Evolutionary conservation across 2,329 filamentous ascomycete species (phyloP).

Genomic region (Corinectria fuckeliana): DNA sequence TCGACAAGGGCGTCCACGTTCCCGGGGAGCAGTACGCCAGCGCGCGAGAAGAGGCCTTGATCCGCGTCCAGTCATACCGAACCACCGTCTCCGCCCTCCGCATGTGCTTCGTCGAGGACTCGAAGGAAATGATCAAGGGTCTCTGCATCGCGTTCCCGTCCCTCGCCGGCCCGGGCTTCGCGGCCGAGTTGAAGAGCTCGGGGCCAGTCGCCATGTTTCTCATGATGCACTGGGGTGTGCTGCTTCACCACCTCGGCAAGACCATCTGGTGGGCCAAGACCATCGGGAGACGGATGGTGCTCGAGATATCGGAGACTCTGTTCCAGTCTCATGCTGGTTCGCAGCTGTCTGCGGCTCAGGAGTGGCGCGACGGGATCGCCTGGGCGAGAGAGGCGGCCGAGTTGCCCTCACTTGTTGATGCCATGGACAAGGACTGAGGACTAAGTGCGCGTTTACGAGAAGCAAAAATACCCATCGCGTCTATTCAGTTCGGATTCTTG

Average conservation of each 20-base stretch:
- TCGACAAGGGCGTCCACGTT: constrained; percentile 23
- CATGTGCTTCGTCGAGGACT: constrained; percentile 45
- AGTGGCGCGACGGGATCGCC: constrained; percentile 27
- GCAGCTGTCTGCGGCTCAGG: constrained; percentile 15
- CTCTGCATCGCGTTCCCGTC: constrained; percentile 42
- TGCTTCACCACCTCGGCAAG: constrained; percentile 36
- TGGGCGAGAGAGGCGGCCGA: constrained; percentile 32
- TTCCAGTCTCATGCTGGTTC: background rate
- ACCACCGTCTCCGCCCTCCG: constrained; percentile 41
- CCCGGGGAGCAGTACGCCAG: background rate
- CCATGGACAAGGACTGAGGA: background rate
- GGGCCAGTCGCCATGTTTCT: constrained; percentile 47
- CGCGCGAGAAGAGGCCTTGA: background rate
- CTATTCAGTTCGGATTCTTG: background rate
- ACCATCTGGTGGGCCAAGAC: constrained; percentile 36
- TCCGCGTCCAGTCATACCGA: constrained; percentile 17
- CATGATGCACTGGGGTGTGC: constrained; percentile 47
- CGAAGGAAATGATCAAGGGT: constrained; percentile 39
- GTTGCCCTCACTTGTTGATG: background rate
- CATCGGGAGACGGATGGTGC: constrained; percentile 31
- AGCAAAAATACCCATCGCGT: background rate
- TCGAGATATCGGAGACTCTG: constrained; percentile 27
- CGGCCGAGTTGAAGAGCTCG: constrained; percentile 35
- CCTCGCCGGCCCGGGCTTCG: constrained; percentile 41
- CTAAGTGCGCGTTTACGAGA: background rate